These are phyloP conservation scores for Pittosporum tobira DNA, from an alignment of 129 eudicot genomes.

Conservation along the genomic window DNA sequence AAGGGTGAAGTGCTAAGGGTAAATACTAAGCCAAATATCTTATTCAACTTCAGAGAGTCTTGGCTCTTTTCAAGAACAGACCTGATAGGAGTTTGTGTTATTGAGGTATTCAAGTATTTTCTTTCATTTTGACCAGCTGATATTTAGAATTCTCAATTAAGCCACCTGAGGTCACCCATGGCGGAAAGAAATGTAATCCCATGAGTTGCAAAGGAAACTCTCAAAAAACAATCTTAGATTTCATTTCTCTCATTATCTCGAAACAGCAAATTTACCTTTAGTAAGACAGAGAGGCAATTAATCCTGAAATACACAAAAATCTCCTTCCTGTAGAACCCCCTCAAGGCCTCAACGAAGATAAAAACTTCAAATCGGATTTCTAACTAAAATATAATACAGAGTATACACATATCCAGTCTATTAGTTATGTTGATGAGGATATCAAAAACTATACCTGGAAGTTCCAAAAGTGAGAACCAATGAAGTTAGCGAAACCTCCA, in stretches of 20 bases:
- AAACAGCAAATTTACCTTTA: too few species aligned
- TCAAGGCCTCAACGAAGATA: too few species aligned
- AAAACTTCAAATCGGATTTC: too few species aligned
- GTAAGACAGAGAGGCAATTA: not conserved
- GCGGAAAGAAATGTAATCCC: not conserved
- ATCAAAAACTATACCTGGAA: conserved; percentile 51
- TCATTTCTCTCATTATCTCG: not conserved
- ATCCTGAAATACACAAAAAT: too few species aligned
- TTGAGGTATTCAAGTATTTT: not conserved
- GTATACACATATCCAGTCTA: not conserved
- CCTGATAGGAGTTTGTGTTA: too few species aligned
- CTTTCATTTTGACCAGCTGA: not conserved
- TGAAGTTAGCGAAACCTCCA: conserved; percentile 73
- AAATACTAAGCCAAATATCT: too few species aligned
- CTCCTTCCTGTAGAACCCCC: too few species aligned
- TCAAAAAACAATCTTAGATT: not conserved
- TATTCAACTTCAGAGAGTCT: too few species aligned
- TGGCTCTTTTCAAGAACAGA: too few species aligned
- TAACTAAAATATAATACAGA: too few species aligned
- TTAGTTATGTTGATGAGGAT: not conserved
- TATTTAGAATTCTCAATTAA: too few species aligned
- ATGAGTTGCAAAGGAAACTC: not conserved
- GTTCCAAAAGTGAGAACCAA: conserved; percentile 97
- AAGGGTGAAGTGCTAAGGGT: too few species aligned
- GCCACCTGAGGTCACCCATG: not conserved